phyloP scores from a whole-genome alignment of 345 rosid genomes.

The Heritiera fomes region DNA sequence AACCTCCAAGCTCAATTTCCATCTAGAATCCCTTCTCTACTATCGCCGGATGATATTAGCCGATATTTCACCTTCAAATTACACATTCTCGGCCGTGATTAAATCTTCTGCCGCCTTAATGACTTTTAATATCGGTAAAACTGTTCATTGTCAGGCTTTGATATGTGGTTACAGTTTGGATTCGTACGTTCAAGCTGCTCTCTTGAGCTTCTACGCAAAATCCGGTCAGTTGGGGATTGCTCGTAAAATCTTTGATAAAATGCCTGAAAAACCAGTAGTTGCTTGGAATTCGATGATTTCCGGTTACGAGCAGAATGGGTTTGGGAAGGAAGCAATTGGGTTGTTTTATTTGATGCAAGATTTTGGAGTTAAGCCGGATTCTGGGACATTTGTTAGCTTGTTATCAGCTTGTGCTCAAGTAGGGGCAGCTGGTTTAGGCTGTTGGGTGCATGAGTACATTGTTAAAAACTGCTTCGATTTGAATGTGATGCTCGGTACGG shows the following conservation, averaged over 20 bases:
- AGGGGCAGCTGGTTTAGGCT: constrained; percentile 60
- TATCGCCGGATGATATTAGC: constrained; percentile 57
- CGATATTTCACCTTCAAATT: constrained; percentile 50
- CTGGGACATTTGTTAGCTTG: constrained; percentile 62
- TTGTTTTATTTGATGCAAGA: constrained; percentile 62
- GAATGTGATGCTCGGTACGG: constrained; percentile 73
- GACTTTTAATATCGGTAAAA: constrained; percentile 46
- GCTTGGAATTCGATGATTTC: constrained; percentile 88
- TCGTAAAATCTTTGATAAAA: constrained; percentile 64
- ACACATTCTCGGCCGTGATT: constrained; percentile 70
- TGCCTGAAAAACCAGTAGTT: constrained; percentile 59
- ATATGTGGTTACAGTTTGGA: constrained; percentile 60
- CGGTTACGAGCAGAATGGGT: constrained; percentile 79
- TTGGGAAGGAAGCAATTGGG: constrained; percentile 52
- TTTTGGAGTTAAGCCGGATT: constrained; percentile 52
- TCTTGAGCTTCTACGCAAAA: constrained; percentile 59
- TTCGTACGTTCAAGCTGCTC: constrained; percentile 62
- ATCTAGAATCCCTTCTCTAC: constrained; percentile 49
- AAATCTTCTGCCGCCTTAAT: constrained; percentile 69
- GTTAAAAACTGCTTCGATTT: constrained; percentile 34
- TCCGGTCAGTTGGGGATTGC: constrained; percentile 46
- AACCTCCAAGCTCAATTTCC: constrained; percentile 51
- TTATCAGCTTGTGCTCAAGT: constrained; percentile 76
- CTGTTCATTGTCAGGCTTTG: constrained; percentile 60
- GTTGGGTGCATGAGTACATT: constrained; percentile 59